A percentile compares a stretch with the other conserved stretches of the same genome.
Conservation (phyloP, 2,329 filamentous ascomycete genomes). For the Mycogone perniciosa region DNA sequence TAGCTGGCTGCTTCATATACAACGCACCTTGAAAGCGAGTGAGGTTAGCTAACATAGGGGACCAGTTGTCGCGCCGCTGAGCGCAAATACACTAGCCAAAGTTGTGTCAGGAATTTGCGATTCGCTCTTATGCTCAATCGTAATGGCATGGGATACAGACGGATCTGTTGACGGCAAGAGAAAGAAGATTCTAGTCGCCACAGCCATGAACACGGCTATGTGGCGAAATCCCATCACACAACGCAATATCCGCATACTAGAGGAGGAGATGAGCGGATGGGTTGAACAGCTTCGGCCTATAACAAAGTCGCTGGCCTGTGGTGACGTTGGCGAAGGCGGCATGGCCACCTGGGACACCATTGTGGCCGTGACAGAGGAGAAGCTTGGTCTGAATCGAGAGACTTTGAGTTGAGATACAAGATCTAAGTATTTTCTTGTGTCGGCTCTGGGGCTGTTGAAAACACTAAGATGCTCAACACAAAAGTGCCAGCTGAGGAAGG, state of each 20-base stretch:
- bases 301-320: slow-evolving; percentile 75
- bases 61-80: slow-evolving; percentile 71
- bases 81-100: slow-evolving; percentile 82
- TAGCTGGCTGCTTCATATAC: neutral
- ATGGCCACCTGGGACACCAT: slow-evolving; percentile 80
- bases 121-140: slow-evolving; percentile 64
- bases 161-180: slow-evolving; percentile 49
- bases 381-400: slow-evolving; percentile 27
- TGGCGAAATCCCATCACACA: slow-evolving; percentile 78
- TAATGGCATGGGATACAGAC: slow-evolving; percentile 83
- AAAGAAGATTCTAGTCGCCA: slow-evolving; percentile 68
- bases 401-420: no score
- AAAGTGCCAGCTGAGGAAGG: no score
- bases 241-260: slow-evolving; percentile 62
- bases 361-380: slow-evolving; percentile 56
- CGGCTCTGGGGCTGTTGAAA: neutral
- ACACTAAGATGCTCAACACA: no score
- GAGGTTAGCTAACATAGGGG: neutral
- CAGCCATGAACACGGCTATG: slow-evolving; percentile 88
- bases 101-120: slow-evolving; percentile 72
- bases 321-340: slow-evolving; percentile 72
- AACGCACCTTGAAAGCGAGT: neutral
- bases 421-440: neutral
- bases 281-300: slow-evolving; percentile 67
- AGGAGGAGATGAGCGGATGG: slow-evolving; percentile 65